Evolutionary conservation across 176 grass and related monocot species (phyloP), one percentile per base, ranked within the genome.

Genomic region (Avena sativa): DNA sequence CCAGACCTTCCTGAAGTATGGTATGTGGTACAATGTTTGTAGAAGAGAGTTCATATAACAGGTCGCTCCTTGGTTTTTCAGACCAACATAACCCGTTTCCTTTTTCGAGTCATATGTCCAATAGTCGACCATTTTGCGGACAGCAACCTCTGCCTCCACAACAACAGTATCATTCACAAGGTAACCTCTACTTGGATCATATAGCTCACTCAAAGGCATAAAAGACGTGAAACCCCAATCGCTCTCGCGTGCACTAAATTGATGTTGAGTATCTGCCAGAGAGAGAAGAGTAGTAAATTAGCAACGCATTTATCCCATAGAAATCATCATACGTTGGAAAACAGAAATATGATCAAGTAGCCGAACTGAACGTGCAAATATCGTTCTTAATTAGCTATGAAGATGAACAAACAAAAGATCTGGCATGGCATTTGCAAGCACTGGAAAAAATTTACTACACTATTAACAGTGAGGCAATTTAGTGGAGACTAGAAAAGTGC

Each of bases 41-140:
- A 97, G 84, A 86, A 97, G 92, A 93, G 95, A 97, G 84, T 97
- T 97, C 95, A 97, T 97, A 80, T 97, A 97, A 83, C 95, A 97
- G 34, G 92, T 97, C 76, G 95, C 95, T 74, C 95, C 95, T 91
- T 97, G 95, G 68, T 97, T 97, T 80, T 97, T 97, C 59, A 97
- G 85, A 69, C 95, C 95, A 74, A 97, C 95, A 84, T 86, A 97
- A 78, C 92, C 95, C 74, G 95, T 97, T 88, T 97, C 95, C 82
- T 97, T 97, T 87, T 93, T 97, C 28, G 92, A 97, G 83, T 97
- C 95, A 73, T 97, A 90, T 56, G 91, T 88, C 95, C 91, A 97
- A 74, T 97, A 95, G 61, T 97, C 95, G 43, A 93, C 79, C 87
- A 95, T 89, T 85, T 68, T 94, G 69, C 92, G 90, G 76, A 91